Evolutionary conservation across 192 early-diverging fungal species (phyloP).

Genomic region (Umbelopsis vinacea): DNA sequence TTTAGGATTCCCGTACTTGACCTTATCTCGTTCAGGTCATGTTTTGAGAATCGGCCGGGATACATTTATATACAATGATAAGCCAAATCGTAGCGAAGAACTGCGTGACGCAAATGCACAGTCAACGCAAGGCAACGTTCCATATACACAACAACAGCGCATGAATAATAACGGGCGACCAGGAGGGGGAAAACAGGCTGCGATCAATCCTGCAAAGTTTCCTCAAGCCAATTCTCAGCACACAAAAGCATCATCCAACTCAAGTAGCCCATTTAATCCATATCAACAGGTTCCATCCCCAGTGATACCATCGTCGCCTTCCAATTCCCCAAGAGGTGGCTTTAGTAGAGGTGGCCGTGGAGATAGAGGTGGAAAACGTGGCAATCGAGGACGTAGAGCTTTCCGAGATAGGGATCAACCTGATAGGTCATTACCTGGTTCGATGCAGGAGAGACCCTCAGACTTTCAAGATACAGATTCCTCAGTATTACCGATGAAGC

Average conservation of each 20-base stretch:
- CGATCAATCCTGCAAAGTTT: conserved; percentile 7
- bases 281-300: background rate
- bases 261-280: background rate
- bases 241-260: background rate
- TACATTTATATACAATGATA: conserved; percentile 4
- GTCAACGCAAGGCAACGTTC: background rate
- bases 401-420: conserved; percentile 17
- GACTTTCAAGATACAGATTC: background rate
- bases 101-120: conserved; percentile 2
- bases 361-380: conserved; percentile 7
- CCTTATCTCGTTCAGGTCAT: conserved; percentile 1
- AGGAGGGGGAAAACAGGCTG: background rate
- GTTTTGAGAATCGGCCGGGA: background rate
- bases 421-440: background rate
- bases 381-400: background rate
- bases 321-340: background rate
- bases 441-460: background rate
- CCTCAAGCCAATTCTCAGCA: background rate
- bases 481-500: background rate
- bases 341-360: background rate
- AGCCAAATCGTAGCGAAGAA: conserved; percentile 20
- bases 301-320: background rate
- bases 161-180: background rate
- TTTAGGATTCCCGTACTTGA: conserved; percentile 1
- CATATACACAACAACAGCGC: background rate